Evolutionary conservation across 78 protist genomes (phyloP).

Genomic region (Dictyostelium intermedium): DNA sequence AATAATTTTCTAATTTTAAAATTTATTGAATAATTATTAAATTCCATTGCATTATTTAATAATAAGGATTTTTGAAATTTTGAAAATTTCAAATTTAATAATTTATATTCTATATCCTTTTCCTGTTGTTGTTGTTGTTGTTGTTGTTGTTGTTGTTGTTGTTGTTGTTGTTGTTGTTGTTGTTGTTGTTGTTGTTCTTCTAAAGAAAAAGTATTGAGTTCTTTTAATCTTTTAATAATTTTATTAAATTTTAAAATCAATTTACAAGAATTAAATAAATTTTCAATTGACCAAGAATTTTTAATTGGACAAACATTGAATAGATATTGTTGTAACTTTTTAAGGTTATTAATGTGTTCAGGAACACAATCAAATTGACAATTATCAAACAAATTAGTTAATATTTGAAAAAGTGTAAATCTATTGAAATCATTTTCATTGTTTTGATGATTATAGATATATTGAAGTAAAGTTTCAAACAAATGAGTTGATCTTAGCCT

Average conservation of each 20-base stretch:
- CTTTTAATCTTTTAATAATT: background rate
- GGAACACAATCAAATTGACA: background rate
- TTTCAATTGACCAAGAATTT: background rate
- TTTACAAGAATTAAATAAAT: background rate
- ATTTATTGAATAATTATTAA: no score
- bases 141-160: no score
- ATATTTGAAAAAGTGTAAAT: background rate
- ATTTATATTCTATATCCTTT: no score
- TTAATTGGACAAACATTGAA: background rate
- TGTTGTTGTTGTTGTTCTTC: no score
- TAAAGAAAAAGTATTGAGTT: no score
- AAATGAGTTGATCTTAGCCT: background rate
- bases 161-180: no score
- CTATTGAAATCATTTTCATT: background rate
- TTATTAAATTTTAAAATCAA: no score
- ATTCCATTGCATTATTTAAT: background rate
- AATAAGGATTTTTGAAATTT: background rate
- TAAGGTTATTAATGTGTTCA: background rate
- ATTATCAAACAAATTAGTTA: no score
- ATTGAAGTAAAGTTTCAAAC: no score
- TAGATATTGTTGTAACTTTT: background rate
- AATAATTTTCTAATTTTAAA: background rate
- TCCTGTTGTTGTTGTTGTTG: no score
- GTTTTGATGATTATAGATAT: background rate
- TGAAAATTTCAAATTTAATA: background rate